Evolutionary conservation across 2,329 filamentous ascomycete genomes (phyloP), one percentile per base, ranked within the genome.

Genomic region (Zarea fungicola): DNA sequence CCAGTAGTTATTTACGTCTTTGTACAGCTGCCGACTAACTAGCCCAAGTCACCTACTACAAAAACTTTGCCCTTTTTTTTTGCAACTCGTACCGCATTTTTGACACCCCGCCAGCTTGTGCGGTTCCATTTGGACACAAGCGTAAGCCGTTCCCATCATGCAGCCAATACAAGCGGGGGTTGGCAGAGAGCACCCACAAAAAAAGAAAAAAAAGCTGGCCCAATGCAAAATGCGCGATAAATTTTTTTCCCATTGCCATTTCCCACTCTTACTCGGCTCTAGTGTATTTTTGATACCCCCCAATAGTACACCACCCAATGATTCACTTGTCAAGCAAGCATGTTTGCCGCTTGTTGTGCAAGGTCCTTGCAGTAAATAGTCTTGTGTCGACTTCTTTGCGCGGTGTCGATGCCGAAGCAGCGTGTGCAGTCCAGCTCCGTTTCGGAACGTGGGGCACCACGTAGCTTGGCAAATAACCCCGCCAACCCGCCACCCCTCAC

Each of bases 61-160:
- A 5, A n/a, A n/a, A 4, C 36, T 41, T 22, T 26, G n/a, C 18
- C 31, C 18, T 37, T 21, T 23, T 29, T 42, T 48, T 48, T 48
- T 36, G 11, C 29, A n/a, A 19, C 25, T 32, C 26, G 28, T 22
- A 21, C 29, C 19, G 36, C 45, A 48, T 48, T 48, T 47, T 48
- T 23, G 19, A 21, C 21, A 48, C 45, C 45, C 45, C 45, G 37
- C 45, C 45, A 41, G 45, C 45, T 48, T 48, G 45, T 48, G 45
- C 29, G 45, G 45, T 23, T 23, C 45, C 25, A 19, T 32, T 40
- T 47, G 32, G 44, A 35, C 28, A 11, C 44, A 48, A 46, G 44
- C 37, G 45, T 48, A 41, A 35, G 45, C 45, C 21, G 29, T 35
- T 48, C 45, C 37, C 45, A 42, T 9, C 37, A 26, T 26, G 22